Conservation (phyloP, 176 grass and related monocot genomes). For the Triticum aestivum region IWGSC_CS_RefSeq_v2.1 NC_057801.1:140395500-140395999, state of each 20-base stretch:
- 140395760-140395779: neutral
- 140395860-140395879: conserved; percentile 83
- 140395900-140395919: conserved; percentile 90
- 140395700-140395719: neutral
- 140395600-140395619: conserved; percentile 26
- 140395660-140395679: conserved; percentile 6
- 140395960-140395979: conserved; percentile 77
- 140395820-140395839: conserved; percentile 64
- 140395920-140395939: conserved; percentile 82
- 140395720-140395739: neutral
- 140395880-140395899: conserved; percentile 98
- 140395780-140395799: neutral
- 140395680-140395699: neutral
- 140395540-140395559: conserved; percentile 98
- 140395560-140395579: conserved; percentile 99
- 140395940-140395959: conserved; percentile 65
- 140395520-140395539: conserved; percentile 89
- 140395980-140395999: conserved; percentile 72
- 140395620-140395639: neutral
- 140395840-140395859: conserved; percentile 68
- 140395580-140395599: conserved; percentile 99
- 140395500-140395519: conserved; percentile 87
- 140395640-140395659: neutral
- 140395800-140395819: conserved; percentile 3
- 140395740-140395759: neutral